phyloP scores from a whole-genome alignment of 202 grass and related monocot genomes.

The Bolboschoenoplectus hybrid region DNA sequence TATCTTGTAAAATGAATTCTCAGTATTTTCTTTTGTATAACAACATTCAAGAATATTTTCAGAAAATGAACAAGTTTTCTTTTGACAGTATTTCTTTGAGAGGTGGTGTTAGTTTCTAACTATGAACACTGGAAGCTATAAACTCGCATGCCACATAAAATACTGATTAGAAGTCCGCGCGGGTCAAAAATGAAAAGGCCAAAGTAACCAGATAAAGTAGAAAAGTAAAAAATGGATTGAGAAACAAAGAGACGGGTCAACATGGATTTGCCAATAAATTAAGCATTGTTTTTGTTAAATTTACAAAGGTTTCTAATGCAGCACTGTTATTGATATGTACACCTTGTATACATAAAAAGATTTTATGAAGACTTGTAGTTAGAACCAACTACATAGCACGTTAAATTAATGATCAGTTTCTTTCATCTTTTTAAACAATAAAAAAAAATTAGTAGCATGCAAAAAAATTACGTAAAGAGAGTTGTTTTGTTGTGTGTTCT shows the following conservation, averaged over 20 bases:
- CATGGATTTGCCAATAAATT: background rate
- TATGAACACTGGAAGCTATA: background rate
- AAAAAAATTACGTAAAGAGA: too few species aligned
- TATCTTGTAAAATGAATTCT: background rate
- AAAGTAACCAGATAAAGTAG: too few species aligned
- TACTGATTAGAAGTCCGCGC: background rate
- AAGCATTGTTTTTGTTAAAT: too few species aligned
- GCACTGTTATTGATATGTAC: too few species aligned
- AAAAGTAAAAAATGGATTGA: background rate
- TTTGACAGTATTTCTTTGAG: background rate
- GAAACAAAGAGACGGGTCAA: background rate
- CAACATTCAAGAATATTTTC: background rate
- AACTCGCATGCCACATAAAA: background rate
- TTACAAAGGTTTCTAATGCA: too few species aligned
- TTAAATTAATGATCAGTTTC: too few species aligned
- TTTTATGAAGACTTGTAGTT: too few species aligned
- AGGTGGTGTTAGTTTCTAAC: background rate
- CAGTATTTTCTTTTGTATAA: background rate
- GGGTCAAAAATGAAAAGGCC: background rate
- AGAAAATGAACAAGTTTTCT: background rate
- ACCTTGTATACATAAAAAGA: too few species aligned
- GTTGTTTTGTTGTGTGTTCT: too few species aligned
- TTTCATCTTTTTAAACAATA: too few species aligned
- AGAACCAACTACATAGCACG: too few species aligned
- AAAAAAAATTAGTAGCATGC: too few species aligned